phyloP scores from a whole-genome alignment of 164 flowering plant genomes.

The Stephania japonica region DNA sequence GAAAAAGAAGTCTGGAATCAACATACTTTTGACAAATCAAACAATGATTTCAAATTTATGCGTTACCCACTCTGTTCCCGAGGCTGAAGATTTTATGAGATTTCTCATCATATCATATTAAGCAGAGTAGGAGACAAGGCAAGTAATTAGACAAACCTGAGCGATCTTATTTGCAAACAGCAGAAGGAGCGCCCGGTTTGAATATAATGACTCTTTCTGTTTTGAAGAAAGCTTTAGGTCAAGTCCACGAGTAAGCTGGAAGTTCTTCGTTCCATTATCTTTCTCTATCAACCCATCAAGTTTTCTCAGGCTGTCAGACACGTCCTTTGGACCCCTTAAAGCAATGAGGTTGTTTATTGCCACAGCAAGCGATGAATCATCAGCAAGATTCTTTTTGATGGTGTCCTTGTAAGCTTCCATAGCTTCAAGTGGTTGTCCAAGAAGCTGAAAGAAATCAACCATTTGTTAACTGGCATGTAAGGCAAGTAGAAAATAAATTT shows the following conservation, averaged over 20 bases:
- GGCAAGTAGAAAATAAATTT: no score
- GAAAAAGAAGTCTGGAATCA: no score
- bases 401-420: no score
- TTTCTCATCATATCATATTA: constrained; percentile 30
- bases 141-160: no score
- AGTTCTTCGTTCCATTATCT: constrained; percentile 37
- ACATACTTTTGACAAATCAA: no score
- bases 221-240: constrained; percentile 74
- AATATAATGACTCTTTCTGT: constrained; percentile 70
- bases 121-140: no score
- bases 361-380: constrained; percentile 78
- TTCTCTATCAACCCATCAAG: constrained; percentile 75
- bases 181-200: constrained; percentile 70
- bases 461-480: no score
- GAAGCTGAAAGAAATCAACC: background rate
- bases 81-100: no score
- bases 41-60: no score
- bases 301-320: constrained; percentile 72
- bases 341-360: constrained; percentile 79
- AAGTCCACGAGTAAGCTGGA: constrained; percentile 58
- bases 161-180: constrained; percentile 59
- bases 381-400: constrained; percentile 36
- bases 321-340: constrained; percentile 74
- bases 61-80: no score
- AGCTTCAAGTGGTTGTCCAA: no score